Conservation (phyloP, 768 basidiomycete genomes). For the Trametes elegans region DNA sequence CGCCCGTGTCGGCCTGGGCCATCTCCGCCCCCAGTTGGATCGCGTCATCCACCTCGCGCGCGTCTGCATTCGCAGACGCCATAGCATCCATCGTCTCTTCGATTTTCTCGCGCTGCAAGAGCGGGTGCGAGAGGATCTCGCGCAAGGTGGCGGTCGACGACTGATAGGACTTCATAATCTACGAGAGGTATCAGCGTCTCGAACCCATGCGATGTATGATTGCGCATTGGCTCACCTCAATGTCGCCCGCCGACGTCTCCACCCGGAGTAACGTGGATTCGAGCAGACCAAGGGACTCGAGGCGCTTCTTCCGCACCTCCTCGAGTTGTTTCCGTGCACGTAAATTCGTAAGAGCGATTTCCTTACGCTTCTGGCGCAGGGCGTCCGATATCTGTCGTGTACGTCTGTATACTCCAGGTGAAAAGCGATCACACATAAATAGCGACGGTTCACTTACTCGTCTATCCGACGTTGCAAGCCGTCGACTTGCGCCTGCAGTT, state of each 20-base stretch:
- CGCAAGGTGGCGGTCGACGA: conserved; percentile 77
- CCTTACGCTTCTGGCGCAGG: conserved; percentile 67
- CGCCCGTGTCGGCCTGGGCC: conserved; percentile 44
- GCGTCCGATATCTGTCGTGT: conserved; percentile 64
- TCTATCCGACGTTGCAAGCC: conserved; percentile 68
- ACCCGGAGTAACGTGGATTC: conserved; percentile 77
- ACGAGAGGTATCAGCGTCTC: neutral
- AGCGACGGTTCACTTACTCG: conserved; percentile 44
- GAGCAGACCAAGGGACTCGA: conserved; percentile 70
- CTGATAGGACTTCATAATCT: conserved; percentile 88
- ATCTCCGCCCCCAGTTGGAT: conserved; percentile 67
- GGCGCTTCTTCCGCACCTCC: conserved; percentile 70
- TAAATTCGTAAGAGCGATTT: conserved; percentile 73
- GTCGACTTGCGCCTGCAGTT: conserved; percentile 67
- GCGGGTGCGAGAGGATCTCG: conserved; percentile 75
- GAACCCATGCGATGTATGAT: neutral
- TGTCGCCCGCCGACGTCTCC: conserved; percentile 85
- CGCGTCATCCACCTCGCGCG: conserved; percentile 78
- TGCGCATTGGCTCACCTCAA: conserved; percentile 56
- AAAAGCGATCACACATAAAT: neutral
- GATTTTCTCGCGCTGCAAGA: conserved; percentile 72
- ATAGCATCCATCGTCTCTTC: conserved; percentile 88
- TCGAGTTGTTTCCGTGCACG: conserved; percentile 80
- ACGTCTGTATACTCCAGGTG: conserved; percentile 43
- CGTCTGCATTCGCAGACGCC: conserved; percentile 78